Base-by-base conservation (phyloP, 2,329 filamentous ascomycete species). In the Blastomyces gilchristii region DNA sequence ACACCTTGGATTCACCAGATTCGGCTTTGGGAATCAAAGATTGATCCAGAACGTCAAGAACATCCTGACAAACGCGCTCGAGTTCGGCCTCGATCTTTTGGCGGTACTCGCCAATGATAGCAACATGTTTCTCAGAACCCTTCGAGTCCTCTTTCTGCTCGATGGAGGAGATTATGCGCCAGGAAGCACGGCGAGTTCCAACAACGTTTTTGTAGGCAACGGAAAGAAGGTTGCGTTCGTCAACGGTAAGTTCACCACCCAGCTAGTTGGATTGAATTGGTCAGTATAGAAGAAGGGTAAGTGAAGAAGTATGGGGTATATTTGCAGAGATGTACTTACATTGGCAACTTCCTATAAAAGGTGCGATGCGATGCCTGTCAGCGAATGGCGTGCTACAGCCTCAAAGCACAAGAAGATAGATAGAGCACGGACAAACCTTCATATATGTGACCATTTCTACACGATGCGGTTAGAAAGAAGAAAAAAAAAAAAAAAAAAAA, bases 141-240 rank as follows among this genome's bases (percentile, higher is more conserved):
- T 97, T 97, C 77, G 91, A 94, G 83, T 97, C 93, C 84, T 97
- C 93, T 88, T 97, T 97, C 82, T 97, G 93, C 84, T 97, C 93
- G 80, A 99, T 97, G 77, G 94, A 97, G 77, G 92, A 95, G 82
- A 99, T 95, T 81, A 99, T 97, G 82, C 93, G 88, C 93, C 93
- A 99, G 73, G 91, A 97, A 76, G 93, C 93, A 87, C 94, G 93
- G 80, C 93, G 89, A 76, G 94, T 95, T 74, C 94, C 93, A 74
- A 99, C 91, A 66, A 99, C 94, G 82, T 99, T 99, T 90, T 99
- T 99, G 88, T 99, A 99, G 78, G 93, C 93, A 75, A 97, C 94
- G 70, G 91, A 96, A 70, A 99, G 88, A 69, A 99, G 89, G 83
- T 97, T 97, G 76, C 85, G 85, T 79, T 87, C 85, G 73, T 87